Evolutionary conservation across 1,139 yeast species (phyloP).

Genomic region (Kodamaea derodonti): DNA sequence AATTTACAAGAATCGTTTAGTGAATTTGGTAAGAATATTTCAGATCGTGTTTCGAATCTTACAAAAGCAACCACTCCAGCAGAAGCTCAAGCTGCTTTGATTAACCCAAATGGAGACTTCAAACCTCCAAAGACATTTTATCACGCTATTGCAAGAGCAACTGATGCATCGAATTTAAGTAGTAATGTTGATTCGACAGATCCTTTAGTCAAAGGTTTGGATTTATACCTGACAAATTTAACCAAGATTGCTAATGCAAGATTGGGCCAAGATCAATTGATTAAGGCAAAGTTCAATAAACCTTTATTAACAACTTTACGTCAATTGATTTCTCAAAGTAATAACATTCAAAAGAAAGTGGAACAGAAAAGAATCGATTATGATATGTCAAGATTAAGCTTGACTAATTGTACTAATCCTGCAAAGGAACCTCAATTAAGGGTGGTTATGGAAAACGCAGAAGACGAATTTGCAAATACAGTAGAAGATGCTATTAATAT

Average conservation of each 20-base stretch:
- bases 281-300: slow-evolving; percentile 66
- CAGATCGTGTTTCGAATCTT: slow-evolving; percentile 63
- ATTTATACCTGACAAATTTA: slow-evolving; percentile 40
- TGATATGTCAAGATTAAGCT: slow-evolving; percentile 69
- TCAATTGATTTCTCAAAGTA: slow-evolving; percentile 62
- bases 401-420: slow-evolving; percentile 66
- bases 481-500: slow-evolving; percentile 85
- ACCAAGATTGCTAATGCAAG: slow-evolving; percentile 80
- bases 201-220: slow-evolving; percentile 42
- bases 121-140: slow-evolving; percentile 78
- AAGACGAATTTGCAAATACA: slow-evolving; percentile 86
- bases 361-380: slow-evolving; percentile 76
- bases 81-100: slow-evolving; percentile 78
- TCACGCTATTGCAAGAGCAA: slow-evolving; percentile 79
- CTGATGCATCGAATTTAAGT: slow-evolving; percentile 50
- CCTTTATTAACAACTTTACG: slow-evolving; percentile 63
- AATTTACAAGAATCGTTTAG: slow-evolving; percentile 68
- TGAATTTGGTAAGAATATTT: slow-evolving; percentile 67
- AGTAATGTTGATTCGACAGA: slow-evolving; percentile 45
- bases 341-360: slow-evolving; percentile 70
- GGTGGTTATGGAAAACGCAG: slow-evolving; percentile 78
- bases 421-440: slow-evolving; percentile 73
- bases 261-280: slow-evolving; percentile 75
- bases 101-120: slow-evolving; percentile 50
- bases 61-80: slow-evolving; percentile 74